These are phyloP conservation scores for Mycosphaerella sp. DNA, from an alignment of 2,329 filamentous ascomycete genomes.

Conservation along the genomic window DNA sequence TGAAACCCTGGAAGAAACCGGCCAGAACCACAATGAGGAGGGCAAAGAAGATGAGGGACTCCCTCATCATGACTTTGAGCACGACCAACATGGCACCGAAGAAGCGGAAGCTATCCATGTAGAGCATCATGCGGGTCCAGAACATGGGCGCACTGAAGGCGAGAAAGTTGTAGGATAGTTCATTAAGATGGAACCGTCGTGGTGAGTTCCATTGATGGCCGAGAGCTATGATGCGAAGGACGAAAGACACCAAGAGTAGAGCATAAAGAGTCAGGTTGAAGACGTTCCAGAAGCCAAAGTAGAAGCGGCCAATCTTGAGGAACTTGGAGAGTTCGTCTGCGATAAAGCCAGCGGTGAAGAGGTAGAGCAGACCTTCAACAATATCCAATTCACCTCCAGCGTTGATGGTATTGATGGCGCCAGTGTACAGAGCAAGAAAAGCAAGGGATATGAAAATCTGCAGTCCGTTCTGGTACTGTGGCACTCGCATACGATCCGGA, in stretches of 20 bases:
- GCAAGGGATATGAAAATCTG: slow-evolving; percentile 79
- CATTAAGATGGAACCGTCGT: slow-evolving; percentile 59
- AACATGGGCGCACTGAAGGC: slow-evolving; percentile 95
- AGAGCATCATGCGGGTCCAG: slow-evolving; percentile 86
- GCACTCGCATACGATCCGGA: slow-evolving; percentile 88
- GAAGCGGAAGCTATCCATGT: slow-evolving; percentile 88
- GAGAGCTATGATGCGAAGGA: slow-evolving; percentile 72
- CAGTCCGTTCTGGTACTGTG: slow-evolving; percentile 84
- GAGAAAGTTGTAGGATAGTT: slow-evolving; percentile 86
- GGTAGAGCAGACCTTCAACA: slow-evolving; percentile 76
- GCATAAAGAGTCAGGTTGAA: slow-evolving; percentile 83
- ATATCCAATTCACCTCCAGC: slow-evolving; percentile 73
- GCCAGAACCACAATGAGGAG: slow-evolving; percentile 76
- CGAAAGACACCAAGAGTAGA: slow-evolving; percentile 70
- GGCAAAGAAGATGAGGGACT: slow-evolving; percentile 91
- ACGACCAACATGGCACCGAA: slow-evolving; percentile 98
- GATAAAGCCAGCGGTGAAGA: slow-evolving; percentile 87
- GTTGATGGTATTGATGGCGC: slow-evolving; percentile 88
- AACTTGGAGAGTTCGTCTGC: slow-evolving; percentile 83
- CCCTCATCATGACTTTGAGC: slow-evolving; percentile 63
- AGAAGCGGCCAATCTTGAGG: slow-evolving; percentile 88
- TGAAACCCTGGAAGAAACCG: slow-evolving; percentile 87
- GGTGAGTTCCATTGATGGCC: slow-evolving; percentile 49
- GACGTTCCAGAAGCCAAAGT: slow-evolving; percentile 93
- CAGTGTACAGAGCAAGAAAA: slow-evolving; percentile 80